Percentiles rank a stretch among this genome's conserved stretches.
These are phyloP conservation scores for Aquilaria malaccensis DNA, from an alignment of 345 rosid genomes.

Conservation along the genomic window DNA sequence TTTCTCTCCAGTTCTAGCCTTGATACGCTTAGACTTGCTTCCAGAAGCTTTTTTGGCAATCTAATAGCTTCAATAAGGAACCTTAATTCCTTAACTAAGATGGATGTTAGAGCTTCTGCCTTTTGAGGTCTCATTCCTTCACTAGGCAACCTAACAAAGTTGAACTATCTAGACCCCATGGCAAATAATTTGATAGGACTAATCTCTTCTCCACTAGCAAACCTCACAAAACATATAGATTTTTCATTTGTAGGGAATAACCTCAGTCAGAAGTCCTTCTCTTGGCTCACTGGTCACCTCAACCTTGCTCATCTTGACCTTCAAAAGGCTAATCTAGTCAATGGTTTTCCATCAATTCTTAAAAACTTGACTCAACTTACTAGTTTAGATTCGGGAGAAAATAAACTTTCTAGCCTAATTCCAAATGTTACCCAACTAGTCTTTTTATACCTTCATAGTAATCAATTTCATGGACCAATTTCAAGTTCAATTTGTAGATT, in stretches of 20 bases:
- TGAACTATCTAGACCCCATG: no score
- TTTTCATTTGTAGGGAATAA: no score
- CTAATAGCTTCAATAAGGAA: no score
- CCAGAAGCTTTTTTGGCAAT: no score
- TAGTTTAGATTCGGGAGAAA: not conserved
- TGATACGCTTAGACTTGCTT: no score
- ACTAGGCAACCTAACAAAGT: not conserved
- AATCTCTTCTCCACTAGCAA: no score
- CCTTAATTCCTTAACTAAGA: not conserved
- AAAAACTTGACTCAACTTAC: conserved; percentile 5
- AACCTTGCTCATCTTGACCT: not conserved
- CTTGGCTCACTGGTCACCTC: not conserved
- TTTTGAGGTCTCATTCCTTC: not conserved
- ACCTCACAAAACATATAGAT: no score
- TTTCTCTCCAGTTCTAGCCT: no score
- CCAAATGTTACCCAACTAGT: not conserved
- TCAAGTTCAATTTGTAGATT: no score
- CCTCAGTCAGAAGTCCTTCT: not conserved
- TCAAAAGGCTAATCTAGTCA: not conserved
- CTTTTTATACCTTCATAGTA: no score
- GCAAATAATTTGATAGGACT: no score
- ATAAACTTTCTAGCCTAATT: not conserved
- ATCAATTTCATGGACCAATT: no score
- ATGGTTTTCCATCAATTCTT: conserved; percentile 1
- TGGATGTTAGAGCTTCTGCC: not conserved